Evolutionary conservation across 2,329 filamentous ascomycete species (phyloP).

Genomic region (Colletotrichum sp.): DNA sequence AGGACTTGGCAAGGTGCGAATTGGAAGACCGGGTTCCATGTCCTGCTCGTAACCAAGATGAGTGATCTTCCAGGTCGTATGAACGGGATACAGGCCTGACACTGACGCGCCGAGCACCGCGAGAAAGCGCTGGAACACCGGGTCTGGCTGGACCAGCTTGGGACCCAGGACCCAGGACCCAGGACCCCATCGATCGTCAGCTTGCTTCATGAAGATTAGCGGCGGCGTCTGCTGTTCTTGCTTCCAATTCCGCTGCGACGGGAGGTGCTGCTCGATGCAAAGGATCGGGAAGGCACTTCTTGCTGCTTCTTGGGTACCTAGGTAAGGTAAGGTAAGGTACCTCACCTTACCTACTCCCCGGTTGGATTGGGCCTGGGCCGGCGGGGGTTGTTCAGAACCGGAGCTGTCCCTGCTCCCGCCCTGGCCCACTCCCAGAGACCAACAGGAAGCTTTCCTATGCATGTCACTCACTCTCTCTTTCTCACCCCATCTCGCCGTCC

Average conservation of each 20-base stretch:
- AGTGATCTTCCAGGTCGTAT: background rate
- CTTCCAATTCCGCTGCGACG: background rate
- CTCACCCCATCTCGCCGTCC: background rate
- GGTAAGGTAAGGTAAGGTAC: background rate
- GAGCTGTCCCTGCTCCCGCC: background rate
- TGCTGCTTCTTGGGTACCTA: no score
- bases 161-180: background rate
- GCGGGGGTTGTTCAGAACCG: background rate
- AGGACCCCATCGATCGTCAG: slow-evolving; percentile 1
- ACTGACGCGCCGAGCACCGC: background rate
- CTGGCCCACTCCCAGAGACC: background rate
- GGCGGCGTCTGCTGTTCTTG: background rate
- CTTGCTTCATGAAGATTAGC: slow-evolving; percentile 9
- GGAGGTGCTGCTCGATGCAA: background rate
- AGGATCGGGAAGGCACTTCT: background rate
- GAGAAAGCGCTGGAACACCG: slow-evolving; percentile 3
- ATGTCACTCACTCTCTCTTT: slow-evolving; percentile 16
- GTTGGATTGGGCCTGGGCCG: background rate
- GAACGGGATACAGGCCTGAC: background rate
- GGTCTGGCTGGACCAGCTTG: background rate
- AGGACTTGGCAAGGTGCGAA: background rate
- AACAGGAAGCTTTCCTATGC: slow-evolving; percentile 8
- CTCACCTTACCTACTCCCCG: background rate
- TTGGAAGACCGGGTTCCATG: background rate
- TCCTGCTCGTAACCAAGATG: background rate